Percentiles rank a stretch among this genome's conserved stretches.
These are phyloP conservation scores for Microbotryum saponariae DNA, from an alignment of 1,284 basidiomycete species.

Conservation along the genomic window DNA sequence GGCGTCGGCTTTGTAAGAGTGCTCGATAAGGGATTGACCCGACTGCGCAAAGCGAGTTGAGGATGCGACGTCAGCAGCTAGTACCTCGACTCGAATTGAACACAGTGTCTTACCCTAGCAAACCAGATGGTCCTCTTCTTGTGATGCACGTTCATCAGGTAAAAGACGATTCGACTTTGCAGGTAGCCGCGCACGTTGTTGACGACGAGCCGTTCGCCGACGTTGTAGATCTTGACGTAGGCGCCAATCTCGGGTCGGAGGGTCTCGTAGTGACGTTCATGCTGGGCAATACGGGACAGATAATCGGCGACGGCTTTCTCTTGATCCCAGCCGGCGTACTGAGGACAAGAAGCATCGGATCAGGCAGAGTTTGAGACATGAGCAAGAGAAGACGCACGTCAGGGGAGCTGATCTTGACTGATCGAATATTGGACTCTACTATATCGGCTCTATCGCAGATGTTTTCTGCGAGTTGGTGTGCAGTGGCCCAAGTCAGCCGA, in stretches of 20 bases:
- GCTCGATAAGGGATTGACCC: constrained; percentile 91
- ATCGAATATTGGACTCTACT: constrained; percentile 87
- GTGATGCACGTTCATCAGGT: constrained; percentile 55
- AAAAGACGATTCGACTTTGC: constrained; percentile 82
- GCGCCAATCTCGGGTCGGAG: constrained; percentile 65
- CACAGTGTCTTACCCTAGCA: constrained; percentile 58
- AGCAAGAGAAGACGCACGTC: constrained; percentile 56
- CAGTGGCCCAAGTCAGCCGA: not conserved
- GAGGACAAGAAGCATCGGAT: constrained; percentile 1
- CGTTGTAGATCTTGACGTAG: constrained; percentile 93
- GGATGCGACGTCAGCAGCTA: not conserved
- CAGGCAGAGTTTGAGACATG: too few relatives aligned
- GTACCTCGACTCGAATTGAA: not conserved
- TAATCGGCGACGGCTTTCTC: constrained; percentile 88
- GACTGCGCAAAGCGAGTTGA: constrained; percentile 48
- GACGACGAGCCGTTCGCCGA: constrained; percentile 82
- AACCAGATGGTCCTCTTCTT: constrained; percentile 99
- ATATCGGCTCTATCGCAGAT: constrained; percentile 62
- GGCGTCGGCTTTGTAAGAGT: constrained; percentile 97
- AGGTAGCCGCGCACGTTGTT: constrained; percentile 77
- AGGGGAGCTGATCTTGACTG: constrained; percentile 95
- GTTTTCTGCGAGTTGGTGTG: constrained; percentile 36
- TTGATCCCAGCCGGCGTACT: constrained; percentile 90
- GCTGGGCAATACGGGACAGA: constrained; percentile 75
- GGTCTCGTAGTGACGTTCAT: constrained; percentile 81